Conservation (phyloP, 768 basidiomycete genomes). For the Auricularia auricula-judae region DNA sequence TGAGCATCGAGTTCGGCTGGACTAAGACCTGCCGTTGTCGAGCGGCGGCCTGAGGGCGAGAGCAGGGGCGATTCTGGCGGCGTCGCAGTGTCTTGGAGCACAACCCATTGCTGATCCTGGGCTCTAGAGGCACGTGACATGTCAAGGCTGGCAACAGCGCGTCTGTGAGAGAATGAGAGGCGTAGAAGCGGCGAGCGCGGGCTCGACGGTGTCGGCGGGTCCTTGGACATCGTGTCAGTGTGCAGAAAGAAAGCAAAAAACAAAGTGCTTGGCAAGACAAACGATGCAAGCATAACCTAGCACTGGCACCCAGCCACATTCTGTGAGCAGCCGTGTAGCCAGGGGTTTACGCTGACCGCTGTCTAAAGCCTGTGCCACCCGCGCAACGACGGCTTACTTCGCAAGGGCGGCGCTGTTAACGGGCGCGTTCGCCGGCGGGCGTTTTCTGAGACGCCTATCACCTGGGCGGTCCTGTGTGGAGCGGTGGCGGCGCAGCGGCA, state of each 20-base stretch:
- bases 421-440: too few relatives aligned
- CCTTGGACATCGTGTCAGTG: neutral
- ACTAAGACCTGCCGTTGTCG: slow-evolving; percentile 12
- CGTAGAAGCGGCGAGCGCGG: neutral
- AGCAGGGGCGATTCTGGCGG: neutral
- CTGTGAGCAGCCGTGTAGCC: too few relatives aligned
- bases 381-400: too few relatives aligned
- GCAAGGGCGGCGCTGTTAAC: too few relatives aligned
- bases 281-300: too few relatives aligned
- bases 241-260: neutral
- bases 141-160: neutral
- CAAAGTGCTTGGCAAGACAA: neutral
- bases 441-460: too few relatives aligned
- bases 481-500: too few relatives aligned
- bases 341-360: too few relatives aligned
- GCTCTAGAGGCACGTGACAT: neutral
- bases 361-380: too few relatives aligned
- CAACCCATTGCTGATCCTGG: neutral
- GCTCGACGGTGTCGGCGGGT: neutral
- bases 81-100: neutral
- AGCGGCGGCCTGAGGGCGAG: neutral
- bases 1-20: slow-evolving; percentile 36
- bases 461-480: too few relatives aligned
- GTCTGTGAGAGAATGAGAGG: neutral
- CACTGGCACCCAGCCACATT: too few relatives aligned